Base-by-base conservation (phyloP, 2,329 filamentous ascomycete genomes). In the Mycosphaerelloides madeirae region DNA sequence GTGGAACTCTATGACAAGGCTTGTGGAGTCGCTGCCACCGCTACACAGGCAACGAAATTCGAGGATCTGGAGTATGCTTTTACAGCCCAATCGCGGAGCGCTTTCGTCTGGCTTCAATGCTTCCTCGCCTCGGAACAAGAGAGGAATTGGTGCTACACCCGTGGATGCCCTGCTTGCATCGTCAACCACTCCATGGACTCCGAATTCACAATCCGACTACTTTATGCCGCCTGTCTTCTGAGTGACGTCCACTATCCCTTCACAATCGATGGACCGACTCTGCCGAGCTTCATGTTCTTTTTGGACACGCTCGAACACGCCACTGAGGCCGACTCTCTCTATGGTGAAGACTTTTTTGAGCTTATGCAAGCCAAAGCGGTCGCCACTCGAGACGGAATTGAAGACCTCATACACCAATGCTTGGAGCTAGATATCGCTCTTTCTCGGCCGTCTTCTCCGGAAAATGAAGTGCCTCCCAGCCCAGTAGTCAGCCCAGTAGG, bases 81-180 rank as follows among this genome's bases (percentile, higher is more conserved):
- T 59, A 68, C 71, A 1, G 75, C 75, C 4, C 73, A 77, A 41
- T 77, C 77, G 3, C 72, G 78, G 34, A 72, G 72, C 47, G 76
- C 78, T 1, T 81, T 78, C 56, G 65, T 79, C 41, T 80, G 76
- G 71, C 67, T 81, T 29, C 74, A 79, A 49, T 80, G 76, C 61
- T 78, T 80, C 46, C 60, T 81, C 16, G 55, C 55, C 6, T 67
- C 65, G 9, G 76, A 79, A 40, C 76, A 78, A 51, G 71, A 74
- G 47, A 57, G 57, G 18, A 74, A 79, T 49, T 81, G 77, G 76
- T 78, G 75, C 54, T 65, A 71, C 45, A 78, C 75, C 2, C 63
- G 69, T 19, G 76, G 77, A 19, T 81, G 78, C 59, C 77, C 78
- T 25, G 71, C 68, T 5, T 75, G 72, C 58, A 60, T 72, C 5